phyloP scores from a whole-genome alignment of 768 basidiomycete genomes.

The Pisolithus microcarpus region DNA sequence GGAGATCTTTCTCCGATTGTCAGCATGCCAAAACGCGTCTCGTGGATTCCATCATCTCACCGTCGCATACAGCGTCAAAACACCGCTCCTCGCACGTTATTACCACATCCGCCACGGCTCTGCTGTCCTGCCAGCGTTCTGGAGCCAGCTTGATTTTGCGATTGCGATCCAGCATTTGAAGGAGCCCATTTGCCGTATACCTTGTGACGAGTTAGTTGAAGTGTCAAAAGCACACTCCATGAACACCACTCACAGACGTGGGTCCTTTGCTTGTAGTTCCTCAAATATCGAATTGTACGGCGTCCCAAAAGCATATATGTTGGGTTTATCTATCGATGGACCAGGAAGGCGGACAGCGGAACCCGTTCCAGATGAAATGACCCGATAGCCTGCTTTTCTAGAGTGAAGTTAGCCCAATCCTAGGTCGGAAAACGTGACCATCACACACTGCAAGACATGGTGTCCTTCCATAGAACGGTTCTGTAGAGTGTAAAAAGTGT shows the following conservation, averaged over 20 bases:
- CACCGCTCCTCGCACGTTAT: conserved; percentile 99
- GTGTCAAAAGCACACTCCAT: conserved; percentile 1
- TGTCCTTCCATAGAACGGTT: conserved; percentile 99
- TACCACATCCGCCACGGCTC: conserved; percentile 86
- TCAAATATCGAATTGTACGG: conserved; percentile 95
- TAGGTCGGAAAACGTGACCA: neutral
- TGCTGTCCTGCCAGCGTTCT: conserved; percentile 94
- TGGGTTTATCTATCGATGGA: conserved; percentile 93
- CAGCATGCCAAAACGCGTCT: conserved; percentile 6
- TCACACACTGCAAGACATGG: conserved; percentile 73
- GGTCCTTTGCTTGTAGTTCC: conserved; percentile 78
- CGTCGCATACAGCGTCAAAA: conserved; percentile 97
- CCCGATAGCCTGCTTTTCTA: conserved; percentile 86
- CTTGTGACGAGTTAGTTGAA: conserved; percentile 33
- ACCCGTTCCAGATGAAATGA: conserved; percentile 93
- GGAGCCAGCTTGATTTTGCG: conserved; percentile 85
- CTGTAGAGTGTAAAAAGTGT: conserved; percentile 35
- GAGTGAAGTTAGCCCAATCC: conserved; percentile 7
- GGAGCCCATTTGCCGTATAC: conserved; percentile 87
- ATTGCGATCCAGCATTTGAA: conserved; percentile 97
- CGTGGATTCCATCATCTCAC: conserved; percentile 38
- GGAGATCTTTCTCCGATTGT: conserved; percentile 51
- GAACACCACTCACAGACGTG: conserved; percentile 57
- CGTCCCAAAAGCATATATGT: conserved; percentile 94
- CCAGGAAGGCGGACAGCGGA: conserved; percentile 96